Evolutionary conservation across 2,329 filamentous ascomycete genomes (phyloP).

Genomic region (Sporothrix brunneoviolacea): DNA sequence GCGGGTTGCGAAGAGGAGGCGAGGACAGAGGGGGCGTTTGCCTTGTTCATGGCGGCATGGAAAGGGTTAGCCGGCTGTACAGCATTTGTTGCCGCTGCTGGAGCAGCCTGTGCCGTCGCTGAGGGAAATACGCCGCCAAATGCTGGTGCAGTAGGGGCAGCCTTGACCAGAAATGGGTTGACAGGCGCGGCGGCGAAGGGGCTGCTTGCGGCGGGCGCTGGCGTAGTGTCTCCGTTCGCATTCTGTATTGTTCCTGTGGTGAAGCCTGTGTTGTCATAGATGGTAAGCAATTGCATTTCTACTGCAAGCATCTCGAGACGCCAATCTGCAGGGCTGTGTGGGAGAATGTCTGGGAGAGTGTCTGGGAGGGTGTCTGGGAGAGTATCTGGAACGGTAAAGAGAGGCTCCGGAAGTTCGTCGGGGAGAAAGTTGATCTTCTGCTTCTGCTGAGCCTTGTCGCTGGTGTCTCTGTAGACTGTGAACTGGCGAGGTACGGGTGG

Average conservation of each 20-base stretch:
- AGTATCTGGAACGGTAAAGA: neutral
- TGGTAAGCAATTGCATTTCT: conserved; percentile 5
- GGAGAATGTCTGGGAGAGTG: neutral
- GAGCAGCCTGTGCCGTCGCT: neutral
- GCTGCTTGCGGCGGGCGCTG: neutral
- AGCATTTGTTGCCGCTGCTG: neutral
- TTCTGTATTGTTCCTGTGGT: neutral
- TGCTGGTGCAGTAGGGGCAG: neutral
- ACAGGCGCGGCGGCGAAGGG: neutral
- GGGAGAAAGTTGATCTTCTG: neutral
- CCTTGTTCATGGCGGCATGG: conserved; percentile 1
- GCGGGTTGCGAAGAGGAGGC: neutral
- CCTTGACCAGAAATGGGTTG: neutral
- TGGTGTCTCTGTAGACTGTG: too few relatives aligned
- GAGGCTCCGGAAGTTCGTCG: neutral
- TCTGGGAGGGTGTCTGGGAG: neutral
- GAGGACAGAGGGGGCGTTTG: neutral
- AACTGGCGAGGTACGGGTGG: neutral
- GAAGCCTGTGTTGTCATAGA: conserved; percentile 3
- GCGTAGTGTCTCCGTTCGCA: neutral
- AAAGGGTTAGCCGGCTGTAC: conserved; percentile 7
- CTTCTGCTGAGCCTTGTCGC: neutral
- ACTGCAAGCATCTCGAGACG: neutral
- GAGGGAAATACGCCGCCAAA: too few relatives aligned
- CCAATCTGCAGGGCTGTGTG: neutral